Evolutionary conservation across 1,139 yeast species (phyloP).

Genomic region (Yamadazyma jaroonii): DNA sequence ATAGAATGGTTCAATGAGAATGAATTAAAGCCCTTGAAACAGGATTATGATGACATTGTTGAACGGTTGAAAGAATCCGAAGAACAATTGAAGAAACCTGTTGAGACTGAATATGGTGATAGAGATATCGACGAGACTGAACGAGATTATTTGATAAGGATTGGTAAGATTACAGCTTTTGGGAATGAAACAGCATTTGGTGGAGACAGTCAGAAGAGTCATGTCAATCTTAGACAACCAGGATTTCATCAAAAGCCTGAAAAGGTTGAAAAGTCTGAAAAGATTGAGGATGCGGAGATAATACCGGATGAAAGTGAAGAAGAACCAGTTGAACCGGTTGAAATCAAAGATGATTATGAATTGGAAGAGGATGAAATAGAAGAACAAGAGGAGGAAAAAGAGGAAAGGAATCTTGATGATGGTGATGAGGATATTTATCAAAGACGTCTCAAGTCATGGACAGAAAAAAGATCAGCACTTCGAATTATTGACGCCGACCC

Average conservation of each 20-base stretch:
- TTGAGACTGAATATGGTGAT: slow-evolving; percentile 10
- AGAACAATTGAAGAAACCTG: slow-evolving; percentile 15
- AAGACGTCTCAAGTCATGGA: slow-evolving; percentile 60
- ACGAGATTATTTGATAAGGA: slow-evolving; percentile 76
- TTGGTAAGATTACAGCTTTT: slow-evolving; percentile 94
- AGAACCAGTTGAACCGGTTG: slow-evolving; percentile 2
- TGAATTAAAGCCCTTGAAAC: slow-evolving; percentile 51
- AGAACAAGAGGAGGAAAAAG: slow-evolving; percentile 8
- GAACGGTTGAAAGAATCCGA: slow-evolving; percentile 43
- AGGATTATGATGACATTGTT: slow-evolving; percentile 67
- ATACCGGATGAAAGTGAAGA: slow-evolving; percentile 6
- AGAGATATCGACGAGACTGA: slow-evolving; percentile 68
- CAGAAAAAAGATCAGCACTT: slow-evolving; percentile 37
- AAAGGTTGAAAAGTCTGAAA: slow-evolving; percentile 8
- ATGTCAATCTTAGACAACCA: slow-evolving; percentile 34
- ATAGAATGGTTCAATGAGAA: slow-evolving; percentile 48
- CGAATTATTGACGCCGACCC: slow-evolving; percentile 20
- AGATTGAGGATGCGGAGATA: slow-evolving; percentile 4
- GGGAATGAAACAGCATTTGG: slow-evolving; percentile 64
- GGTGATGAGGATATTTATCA: slow-evolving; percentile 70
- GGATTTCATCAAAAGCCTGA: slow-evolving; percentile 24
- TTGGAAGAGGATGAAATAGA: slow-evolving; percentile 5
- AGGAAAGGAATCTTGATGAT: slow-evolving; percentile 58
- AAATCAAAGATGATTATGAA: slow-evolving; percentile 10
- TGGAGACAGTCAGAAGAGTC: slow-evolving; percentile 25